phyloP scores from a whole-genome alignment of 371 early-diverging fungal species.

The Phascolomyces articulosus region DNA sequence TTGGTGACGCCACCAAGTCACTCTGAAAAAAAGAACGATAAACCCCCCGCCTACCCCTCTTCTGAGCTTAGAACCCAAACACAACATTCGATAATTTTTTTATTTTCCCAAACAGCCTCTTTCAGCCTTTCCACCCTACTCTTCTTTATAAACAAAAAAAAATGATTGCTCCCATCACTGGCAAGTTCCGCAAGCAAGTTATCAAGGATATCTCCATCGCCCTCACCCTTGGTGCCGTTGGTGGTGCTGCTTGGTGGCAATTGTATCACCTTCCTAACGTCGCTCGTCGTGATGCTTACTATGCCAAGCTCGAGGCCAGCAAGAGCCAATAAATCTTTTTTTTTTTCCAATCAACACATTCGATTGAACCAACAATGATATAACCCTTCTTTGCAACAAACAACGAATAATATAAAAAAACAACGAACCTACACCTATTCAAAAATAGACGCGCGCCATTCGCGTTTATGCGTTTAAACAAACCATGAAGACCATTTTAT shows the following conservation, averaged over 20 bases:
- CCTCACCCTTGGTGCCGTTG: constrained; percentile 40
- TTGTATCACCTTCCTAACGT: constrained; percentile 43
- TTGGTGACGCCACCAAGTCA: not conserved
- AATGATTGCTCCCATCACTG: constrained; percentile 62
- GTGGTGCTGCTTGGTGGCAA: constrained; percentile 54
- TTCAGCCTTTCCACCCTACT: not conserved
- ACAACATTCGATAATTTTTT: constrained; percentile 8
- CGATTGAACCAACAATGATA: not conserved
- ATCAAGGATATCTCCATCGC: constrained; percentile 47
- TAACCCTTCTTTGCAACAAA: no score
- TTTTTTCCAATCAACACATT: no score
- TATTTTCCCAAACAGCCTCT: not conserved
- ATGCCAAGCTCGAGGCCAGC: constrained; percentile 57
- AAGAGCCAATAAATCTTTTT: constrained; percentile 33
- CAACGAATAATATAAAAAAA: no score
- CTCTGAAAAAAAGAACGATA: no score
- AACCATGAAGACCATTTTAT: not conserved
- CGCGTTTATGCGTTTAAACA: not conserved
- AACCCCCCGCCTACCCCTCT: no score
- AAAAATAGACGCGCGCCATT: no score
- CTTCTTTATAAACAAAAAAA: not conserved
- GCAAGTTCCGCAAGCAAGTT: constrained; percentile 51
- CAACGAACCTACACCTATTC: no score
- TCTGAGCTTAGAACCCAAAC: not conserved
- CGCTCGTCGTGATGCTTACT: constrained; percentile 47